Evolutionary conservation across 1,284 basidiomycete species (phyloP).

Genomic region (Apiotrichum brassicae): DNA sequence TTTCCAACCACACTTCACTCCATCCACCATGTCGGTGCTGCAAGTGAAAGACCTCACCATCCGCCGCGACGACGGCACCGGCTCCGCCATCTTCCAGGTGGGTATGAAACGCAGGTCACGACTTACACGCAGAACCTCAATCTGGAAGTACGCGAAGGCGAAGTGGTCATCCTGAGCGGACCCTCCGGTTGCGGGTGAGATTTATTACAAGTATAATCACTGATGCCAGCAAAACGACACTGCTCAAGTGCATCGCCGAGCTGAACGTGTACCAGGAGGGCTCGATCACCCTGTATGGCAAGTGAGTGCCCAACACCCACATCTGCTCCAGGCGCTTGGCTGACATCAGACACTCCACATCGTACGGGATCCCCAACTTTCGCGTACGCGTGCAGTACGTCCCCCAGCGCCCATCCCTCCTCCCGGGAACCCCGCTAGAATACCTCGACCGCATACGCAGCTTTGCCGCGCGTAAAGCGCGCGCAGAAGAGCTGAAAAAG

Average conservation of each 20-base stretch:
- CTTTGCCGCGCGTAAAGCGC: slow-evolving; percentile 54
- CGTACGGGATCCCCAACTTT: slow-evolving; percentile 63
- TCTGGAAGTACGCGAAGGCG: slow-evolving; percentile 60
- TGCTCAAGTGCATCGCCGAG: slow-evolving; percentile 75
- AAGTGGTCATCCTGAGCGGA: slow-evolving; percentile 66
- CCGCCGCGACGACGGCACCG: slow-evolving; percentile 32
- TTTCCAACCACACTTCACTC: too few relatives aligned
- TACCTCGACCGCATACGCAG: slow-evolving; percentile 58
- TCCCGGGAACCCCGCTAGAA: slow-evolving; percentile 70
- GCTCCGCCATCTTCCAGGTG: slow-evolving; percentile 36
- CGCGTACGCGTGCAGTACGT: slow-evolving; percentile 73
- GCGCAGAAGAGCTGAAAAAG: slow-evolving; percentile 14
- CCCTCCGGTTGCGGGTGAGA: slow-evolving; percentile 63
- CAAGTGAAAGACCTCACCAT: slow-evolving; percentile 26
- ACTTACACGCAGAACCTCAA: slow-evolving; percentile 49
- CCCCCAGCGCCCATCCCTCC: slow-evolving; percentile 72
- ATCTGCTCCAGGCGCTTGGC: not conserved
- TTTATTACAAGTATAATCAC: not conserved
- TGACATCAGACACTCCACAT: slow-evolving; percentile 1
- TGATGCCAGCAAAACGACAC: slow-evolving; percentile 60
- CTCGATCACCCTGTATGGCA: slow-evolving; percentile 58
- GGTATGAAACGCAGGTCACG: slow-evolving; percentile 1
- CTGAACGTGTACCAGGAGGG: slow-evolving; percentile 63
- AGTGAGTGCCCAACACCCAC: slow-evolving; percentile 45
- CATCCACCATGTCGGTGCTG: too few relatives aligned